These are phyloP conservation scores for Caloboletus firmus DNA, from an alignment of 1,284 basidiomycete genomes.

Conservation along the genomic window DNA sequence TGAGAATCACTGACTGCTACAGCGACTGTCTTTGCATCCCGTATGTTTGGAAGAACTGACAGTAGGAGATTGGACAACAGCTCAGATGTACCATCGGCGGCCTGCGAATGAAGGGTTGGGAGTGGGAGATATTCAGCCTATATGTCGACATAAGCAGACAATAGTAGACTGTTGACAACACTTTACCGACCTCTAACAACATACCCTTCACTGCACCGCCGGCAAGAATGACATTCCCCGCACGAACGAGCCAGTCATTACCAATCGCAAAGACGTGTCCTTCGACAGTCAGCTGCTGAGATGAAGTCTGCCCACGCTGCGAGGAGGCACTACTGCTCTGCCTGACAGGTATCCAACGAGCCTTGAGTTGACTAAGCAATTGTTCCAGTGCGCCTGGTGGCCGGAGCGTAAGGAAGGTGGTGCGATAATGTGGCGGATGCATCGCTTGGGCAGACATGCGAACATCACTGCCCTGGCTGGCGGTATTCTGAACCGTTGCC, in stretches of 20 bases:
- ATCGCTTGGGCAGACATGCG: conserved; percentile 34
- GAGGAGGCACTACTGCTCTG: conserved; percentile 45
- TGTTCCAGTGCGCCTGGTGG: conserved; percentile 73
- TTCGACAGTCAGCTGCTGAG: conserved; percentile 67
- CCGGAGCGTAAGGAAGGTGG: conserved; percentile 68
- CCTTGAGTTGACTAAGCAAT: conserved; percentile 65
- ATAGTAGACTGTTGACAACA: neutral
- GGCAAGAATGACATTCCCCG: conserved; percentile 70
- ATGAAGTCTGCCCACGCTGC: conserved; percentile 49
- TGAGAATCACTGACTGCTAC: conserved; percentile 71
- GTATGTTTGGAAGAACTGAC: conserved; percentile 68
- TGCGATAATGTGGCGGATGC: conserved; percentile 66
- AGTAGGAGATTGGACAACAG: conserved; percentile 70
- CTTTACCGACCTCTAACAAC: conserved; percentile 64
- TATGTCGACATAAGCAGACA: conserved; percentile 5
- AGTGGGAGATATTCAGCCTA: conserved; percentile 79
- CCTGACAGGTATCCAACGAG: conserved; percentile 70
- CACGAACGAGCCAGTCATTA: conserved; percentile 76
- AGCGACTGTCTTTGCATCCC: conserved; percentile 67
- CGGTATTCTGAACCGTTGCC: conserved; percentile 32
- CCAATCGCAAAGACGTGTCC: conserved; percentile 70
- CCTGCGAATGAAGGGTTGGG: conserved; percentile 58
- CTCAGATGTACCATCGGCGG: conserved; percentile 63
- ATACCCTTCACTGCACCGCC: conserved; percentile 75
- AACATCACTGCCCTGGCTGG: conserved; percentile 40